phyloP scores from a whole-genome alignment of 2,329 filamentous ascomycete genomes.

The Hansfordia pulvinata region DNA sequence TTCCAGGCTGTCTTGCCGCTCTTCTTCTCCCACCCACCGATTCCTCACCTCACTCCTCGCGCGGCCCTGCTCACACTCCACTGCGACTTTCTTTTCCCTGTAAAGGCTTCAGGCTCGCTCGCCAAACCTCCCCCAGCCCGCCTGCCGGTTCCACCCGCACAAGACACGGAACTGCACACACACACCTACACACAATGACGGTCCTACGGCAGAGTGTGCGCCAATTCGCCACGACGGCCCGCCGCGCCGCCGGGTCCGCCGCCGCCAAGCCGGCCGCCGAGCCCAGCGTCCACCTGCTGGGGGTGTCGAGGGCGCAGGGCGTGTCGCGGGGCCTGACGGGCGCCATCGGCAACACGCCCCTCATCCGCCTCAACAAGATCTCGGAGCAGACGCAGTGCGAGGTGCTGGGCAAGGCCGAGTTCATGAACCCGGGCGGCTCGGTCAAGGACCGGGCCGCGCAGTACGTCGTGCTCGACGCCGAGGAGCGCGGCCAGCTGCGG shows the following conservation, averaged over 20 bases:
- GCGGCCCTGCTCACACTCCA: too few relatives aligned
- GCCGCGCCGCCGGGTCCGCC: conserved; percentile 29
- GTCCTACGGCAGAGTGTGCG: conserved; percentile 53
- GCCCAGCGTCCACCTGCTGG: conserved; percentile 48
- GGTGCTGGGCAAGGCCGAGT: conserved; percentile 91
- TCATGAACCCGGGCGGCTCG: conserved; percentile 93
- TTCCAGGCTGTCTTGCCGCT: too few relatives aligned
- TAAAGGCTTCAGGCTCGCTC: too few relatives aligned
- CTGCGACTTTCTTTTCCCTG: too few relatives aligned
- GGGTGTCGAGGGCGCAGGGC: conserved; percentile 69
- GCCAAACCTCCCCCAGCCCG: too few relatives aligned
- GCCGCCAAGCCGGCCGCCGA: conserved; percentile 15
- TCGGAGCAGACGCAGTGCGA: conserved; percentile 89
- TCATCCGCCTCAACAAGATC: conserved; percentile 79
- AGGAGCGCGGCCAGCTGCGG: conserved; percentile 69
- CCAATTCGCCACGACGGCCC: conserved; percentile 50
- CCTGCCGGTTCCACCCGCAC: too few relatives aligned
- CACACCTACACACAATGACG: too few relatives aligned
- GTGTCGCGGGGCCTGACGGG: conserved; percentile 66
- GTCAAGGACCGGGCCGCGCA: conserved; percentile 95
- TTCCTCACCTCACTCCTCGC: too few relatives aligned
- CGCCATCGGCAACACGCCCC: conserved; percentile 92
- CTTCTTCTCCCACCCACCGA: too few relatives aligned
- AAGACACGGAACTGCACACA: too few relatives aligned
- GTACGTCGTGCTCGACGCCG: conserved; percentile 87